phyloP scores from a whole-genome alignment of 2,329 filamentous ascomycete species.

The Graphilbum sp. region DNA sequence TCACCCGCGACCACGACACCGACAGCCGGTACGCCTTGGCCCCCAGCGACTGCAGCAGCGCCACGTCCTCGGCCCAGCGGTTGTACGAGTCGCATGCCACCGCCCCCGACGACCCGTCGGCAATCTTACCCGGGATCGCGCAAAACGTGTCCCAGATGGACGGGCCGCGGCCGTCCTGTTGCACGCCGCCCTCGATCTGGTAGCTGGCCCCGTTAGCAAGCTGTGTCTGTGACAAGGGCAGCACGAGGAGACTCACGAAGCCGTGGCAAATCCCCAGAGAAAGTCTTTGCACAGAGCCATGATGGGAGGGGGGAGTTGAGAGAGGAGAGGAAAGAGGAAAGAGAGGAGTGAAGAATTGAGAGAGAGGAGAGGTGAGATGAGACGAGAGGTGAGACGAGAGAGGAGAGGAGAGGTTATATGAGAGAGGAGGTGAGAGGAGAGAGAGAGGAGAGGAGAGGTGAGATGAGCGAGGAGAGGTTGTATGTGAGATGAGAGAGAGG shows the following conservation, averaged over 20 bases:
- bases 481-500: too few species aligned
- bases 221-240: background rate
- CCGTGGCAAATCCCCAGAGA: conserved; percentile 67
- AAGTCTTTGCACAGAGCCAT: conserved; percentile 54
- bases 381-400: background rate
- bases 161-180: conserved; percentile 62
- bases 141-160: conserved; percentile 91
- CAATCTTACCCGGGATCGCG: conserved; percentile 65
- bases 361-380: background rate
- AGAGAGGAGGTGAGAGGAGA: background rate
- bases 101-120: conserved; percentile 56
- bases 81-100: conserved; percentile 81
- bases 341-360: background rate
- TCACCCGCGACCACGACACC: conserved; percentile 69
- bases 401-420: background rate
- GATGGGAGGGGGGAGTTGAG: background rate
- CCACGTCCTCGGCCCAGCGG: conserved; percentile 60
- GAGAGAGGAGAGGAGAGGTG: background rate
- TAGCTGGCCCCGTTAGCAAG: conserved; percentile 37
- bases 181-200: conserved; percentile 66
- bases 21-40: conserved; percentile 71
- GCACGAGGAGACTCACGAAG: conserved; percentile 35
- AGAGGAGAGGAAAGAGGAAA: background rate
- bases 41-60: conserved; percentile 56
- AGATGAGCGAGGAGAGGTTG: too few species aligned